Evolutionary conservation across 352 stramenopile species (phyloP).

Genomic region (Phytophthora cactorum): DNA sequence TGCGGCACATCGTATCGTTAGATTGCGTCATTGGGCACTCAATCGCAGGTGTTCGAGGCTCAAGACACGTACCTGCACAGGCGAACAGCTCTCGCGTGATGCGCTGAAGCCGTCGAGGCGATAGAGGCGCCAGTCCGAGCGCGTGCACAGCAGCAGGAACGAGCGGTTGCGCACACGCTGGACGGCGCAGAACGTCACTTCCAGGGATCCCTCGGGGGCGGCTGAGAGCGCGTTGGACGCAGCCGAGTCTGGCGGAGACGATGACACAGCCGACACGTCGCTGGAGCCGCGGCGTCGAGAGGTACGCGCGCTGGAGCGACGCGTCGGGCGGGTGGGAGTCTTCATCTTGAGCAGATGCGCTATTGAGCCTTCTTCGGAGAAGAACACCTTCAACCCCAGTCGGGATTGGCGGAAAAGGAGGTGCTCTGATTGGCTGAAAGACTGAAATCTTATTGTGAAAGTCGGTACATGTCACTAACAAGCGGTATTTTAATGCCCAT

Average conservation of each 20-base stretch:
- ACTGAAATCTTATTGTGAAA: background rate
- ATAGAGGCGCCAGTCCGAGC: constrained; percentile 60
- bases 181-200: constrained; percentile 73
- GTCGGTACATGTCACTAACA: constrained; percentile 15
- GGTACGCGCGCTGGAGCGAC: constrained; percentile 35
- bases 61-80: constrained; percentile 47
- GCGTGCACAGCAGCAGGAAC: constrained; percentile 69
- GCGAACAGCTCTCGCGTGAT: constrained; percentile 46
- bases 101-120: constrained; percentile 60
- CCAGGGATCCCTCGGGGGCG: constrained; percentile 26
- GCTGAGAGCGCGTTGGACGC: constrained; percentile 18
- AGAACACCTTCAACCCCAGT: constrained; percentile 25
- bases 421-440: background rate
- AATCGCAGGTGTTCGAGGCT: background rate
- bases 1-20: constrained; percentile 17
- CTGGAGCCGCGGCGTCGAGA: constrained; percentile 13
- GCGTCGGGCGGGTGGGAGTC: constrained; percentile 25
- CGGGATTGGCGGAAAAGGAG: constrained; percentile 1
- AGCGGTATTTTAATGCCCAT: constrained; percentile 3
- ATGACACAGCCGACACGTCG: background rate
- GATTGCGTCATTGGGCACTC: background rate
- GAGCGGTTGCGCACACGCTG: constrained; percentile 56
- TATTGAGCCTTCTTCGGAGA: constrained; percentile 28
- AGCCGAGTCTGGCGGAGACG: constrained; percentile 4
- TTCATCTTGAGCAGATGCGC: constrained; percentile 29